Evolutionary conservation across 441 rosid species (phyloP).

Genomic region (Metrosideros polymorpha): DNA sequence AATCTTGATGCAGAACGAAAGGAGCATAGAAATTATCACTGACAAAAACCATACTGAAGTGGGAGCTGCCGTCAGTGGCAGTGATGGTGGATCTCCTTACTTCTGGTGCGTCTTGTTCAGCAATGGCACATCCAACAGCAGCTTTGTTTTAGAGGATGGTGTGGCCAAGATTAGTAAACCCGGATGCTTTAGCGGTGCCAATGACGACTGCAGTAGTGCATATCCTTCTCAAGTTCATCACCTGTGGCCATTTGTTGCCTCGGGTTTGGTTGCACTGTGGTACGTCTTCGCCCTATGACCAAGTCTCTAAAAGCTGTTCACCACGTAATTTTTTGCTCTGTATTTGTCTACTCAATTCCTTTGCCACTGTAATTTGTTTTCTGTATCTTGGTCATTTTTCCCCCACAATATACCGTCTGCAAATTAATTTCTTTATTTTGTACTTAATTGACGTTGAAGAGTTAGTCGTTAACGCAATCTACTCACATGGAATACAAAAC

Average conservation of each 20-base stretch:
- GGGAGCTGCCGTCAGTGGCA: constrained; percentile 53
- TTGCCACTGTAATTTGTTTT: not conserved
- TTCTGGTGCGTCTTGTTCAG: constrained; percentile 79
- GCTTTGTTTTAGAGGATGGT: constrained; percentile 45
- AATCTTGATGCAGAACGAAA: constrained; percentile 35
- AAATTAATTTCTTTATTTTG: not conserved
- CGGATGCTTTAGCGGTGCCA: constrained; percentile 72
- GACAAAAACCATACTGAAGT: constrained; percentile 58
- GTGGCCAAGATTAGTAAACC: constrained; percentile 41
- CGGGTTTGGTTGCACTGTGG: constrained; percentile 17
- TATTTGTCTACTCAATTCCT: not conserved
- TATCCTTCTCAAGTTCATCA: constrained; percentile 7
- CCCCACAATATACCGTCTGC: not conserved
- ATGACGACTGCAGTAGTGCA: constrained; percentile 45
- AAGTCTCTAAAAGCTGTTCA: not conserved
- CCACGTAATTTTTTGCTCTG: not conserved
- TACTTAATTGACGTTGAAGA: not conserved
- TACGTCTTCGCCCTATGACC: constrained; percentile 28
- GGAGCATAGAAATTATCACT: constrained; percentile 46
- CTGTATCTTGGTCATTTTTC: not conserved
- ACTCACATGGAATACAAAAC: not conserved
- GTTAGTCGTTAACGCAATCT: not conserved
- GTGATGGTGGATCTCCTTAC: constrained; percentile 54
- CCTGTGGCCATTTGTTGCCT: constrained; percentile 13
- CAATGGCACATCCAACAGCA: constrained; percentile 39